A percentile compares a stretch with the other conserved stretches of the same genome.
These are phyloP conservation scores for Arthrobotrys musiformis DNA, from an alignment of 2,329 filamentous ascomycete genomes.

Conservation along the genomic window DNA sequence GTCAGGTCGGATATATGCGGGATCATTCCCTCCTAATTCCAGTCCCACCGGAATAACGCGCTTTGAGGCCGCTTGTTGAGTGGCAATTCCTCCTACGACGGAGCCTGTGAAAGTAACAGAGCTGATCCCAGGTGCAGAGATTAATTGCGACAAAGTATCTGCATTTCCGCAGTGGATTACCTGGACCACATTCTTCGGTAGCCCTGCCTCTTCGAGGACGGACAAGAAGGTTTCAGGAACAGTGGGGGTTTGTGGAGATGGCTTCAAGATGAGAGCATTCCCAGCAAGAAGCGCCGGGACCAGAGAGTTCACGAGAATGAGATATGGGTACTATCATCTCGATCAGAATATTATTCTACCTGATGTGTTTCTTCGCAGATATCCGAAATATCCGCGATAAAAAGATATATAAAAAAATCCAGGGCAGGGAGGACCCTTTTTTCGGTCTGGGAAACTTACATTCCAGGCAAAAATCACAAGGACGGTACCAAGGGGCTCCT, in stretches of 20 bases:
- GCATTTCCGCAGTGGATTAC: constrained; percentile 90
- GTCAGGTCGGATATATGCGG: constrained; percentile 86
- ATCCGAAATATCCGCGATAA: background rate
- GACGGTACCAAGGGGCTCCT: constrained; percentile 86
- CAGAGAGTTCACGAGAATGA: constrained; percentile 91
- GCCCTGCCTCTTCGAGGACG: constrained; percentile 80
- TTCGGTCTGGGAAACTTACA: constrained; percentile 68
- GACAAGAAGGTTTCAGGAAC: constrained; percentile 84
- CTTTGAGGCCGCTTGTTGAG: constrained; percentile 85
- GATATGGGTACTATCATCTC: constrained; percentile 80
- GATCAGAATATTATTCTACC: constrained; percentile 24
- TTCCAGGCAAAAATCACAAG: constrained; percentile 96
- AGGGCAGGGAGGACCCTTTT: constrained; percentile 39
- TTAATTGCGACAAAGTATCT: constrained; percentile 78
- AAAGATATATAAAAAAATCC: background rate
- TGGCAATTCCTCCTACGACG: constrained; percentile 83
- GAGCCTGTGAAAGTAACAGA: constrained; percentile 94
- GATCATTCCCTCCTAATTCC: constrained; percentile 94
- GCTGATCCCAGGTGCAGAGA: constrained; percentile 79
- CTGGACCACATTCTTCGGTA: constrained; percentile 85
- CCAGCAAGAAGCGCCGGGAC: constrained; percentile 90
- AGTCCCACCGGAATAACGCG: constrained; percentile 86
- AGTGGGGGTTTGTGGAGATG: constrained; percentile 92
- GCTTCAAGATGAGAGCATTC: constrained; percentile 92
- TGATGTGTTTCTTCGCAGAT: constrained; percentile 28